Conservation (phyloP, 2,329 filamentous ascomycete species). For the Colletotrichum aenigma region DNA sequence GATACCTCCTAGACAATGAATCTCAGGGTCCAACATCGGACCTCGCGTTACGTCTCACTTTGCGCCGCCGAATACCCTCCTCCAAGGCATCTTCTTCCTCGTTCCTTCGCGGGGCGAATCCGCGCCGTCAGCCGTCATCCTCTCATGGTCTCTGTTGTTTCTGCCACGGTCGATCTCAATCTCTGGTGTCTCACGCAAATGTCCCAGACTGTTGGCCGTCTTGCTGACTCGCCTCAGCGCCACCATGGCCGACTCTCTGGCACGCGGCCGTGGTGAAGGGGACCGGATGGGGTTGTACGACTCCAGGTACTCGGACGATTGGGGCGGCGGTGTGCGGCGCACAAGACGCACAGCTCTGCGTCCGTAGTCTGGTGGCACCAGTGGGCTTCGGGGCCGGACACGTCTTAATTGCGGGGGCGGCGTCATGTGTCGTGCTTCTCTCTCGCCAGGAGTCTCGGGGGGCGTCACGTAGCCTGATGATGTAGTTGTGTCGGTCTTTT, state of each 20-base stretch:
- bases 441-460: constrained; percentile 29
- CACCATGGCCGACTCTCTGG: background rate
- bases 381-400: background rate
- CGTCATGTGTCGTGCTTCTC: background rate
- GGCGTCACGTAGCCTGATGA: constrained; percentile 33
- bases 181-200: background rate
- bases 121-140: background rate
- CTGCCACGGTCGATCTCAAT: background rate
- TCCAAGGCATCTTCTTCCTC: background rate
- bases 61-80: constrained; percentile 14
- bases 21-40: background rate
- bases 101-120: background rate
- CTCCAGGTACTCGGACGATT: constrained; percentile 39
- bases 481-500: constrained; percentile 23
- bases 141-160: background rate
- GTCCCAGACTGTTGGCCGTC: background rate
- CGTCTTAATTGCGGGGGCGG: constrained; percentile 4
- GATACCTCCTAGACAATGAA: background rate
- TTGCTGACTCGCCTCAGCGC: background rate
- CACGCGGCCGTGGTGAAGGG: background rate
- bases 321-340: constrained; percentile 15
- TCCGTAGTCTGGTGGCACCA: background rate
- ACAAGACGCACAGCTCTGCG: background rate
- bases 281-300: constrained; percentile 29
- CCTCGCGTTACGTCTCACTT: background rate